These are phyloP conservation scores for Tuber calosporum DNA, from an alignment of 495 filamentous ascomycete genomes.

Conservation along the genomic window DNA sequence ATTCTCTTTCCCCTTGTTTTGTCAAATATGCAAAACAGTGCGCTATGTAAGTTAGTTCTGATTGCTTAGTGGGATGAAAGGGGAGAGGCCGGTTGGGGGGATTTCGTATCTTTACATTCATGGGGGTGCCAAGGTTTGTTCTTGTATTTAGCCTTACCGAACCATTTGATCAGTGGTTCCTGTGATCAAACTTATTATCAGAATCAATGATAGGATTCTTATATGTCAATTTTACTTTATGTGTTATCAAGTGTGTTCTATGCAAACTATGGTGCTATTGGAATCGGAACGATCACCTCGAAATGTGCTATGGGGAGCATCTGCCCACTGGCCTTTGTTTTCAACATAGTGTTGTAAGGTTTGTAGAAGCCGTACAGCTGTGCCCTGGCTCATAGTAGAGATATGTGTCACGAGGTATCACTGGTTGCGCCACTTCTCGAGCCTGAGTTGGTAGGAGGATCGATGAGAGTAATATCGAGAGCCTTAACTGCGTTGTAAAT, in stretches of 20 bases:
- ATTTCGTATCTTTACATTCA: not conserved
- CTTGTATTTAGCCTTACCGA: not conserved
- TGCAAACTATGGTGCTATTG: not conserved
- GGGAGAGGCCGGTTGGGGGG: not conserved
- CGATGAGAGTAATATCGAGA: not conserved
- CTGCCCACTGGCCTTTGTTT: not conserved
- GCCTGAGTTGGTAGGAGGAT: not conserved
- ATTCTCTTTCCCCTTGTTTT: constrained; percentile 16
- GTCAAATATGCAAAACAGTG: constrained; percentile 5
- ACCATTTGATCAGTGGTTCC: not conserved
- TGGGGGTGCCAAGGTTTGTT: not conserved
- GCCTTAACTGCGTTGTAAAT: not conserved
- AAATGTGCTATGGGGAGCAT: not conserved
- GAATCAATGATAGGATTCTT: constrained; percentile 11
- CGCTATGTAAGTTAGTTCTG: constrained; percentile 1
- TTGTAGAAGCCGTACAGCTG: not conserved
- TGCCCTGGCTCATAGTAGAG: not conserved
- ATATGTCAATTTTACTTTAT: not conserved
- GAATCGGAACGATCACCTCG: not conserved
- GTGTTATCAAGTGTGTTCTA: not conserved
- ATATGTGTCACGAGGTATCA: not conserved
- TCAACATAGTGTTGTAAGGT: not conserved
- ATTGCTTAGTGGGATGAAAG: constrained; percentile 1
- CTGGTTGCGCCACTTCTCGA: not conserved
- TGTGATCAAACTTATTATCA: constrained; percentile 7